Evolutionary conservation across 192 early-diverging fungal species (phyloP), one percentile per base, ranked within the genome.

Genomic region (Entophlyctis luteolus): DNA sequence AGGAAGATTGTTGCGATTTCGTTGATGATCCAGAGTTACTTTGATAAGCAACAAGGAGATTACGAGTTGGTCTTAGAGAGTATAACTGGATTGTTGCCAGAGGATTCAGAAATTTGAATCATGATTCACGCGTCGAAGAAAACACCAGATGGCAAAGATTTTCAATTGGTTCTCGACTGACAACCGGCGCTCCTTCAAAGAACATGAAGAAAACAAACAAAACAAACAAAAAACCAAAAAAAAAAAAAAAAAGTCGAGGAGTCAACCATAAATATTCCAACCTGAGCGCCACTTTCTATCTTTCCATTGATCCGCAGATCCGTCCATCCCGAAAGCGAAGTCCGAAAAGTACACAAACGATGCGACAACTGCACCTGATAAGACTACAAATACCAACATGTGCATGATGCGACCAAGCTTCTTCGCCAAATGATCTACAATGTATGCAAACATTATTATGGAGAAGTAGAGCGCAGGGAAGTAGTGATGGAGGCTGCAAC

Each of bases 401-500:
- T 56, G 62, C 74, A 83, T 84, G 31, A 77, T 29, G 45, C 54
- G 53, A 8, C 71, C 65, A 32, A 72, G 27, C 45, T 34, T 5
- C 76, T 73, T 70, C 28, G 37, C 36, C 32, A 87, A 60, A 59
- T 94, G 92, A 69, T 99, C 94, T 20, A 91, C 48, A 22, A 91
- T 31, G 67, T 85, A 90, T 3, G 85, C 86, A 14, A 88, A 77
- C 58, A 88, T 75, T 46, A 98, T 84, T 63, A 96, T 89, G 12
- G 88, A 85, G 82, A 96, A 99, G 74, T 98, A 96, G 27, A 96
- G 71, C 0, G 93, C 93, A 0, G 95, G 94, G 79, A 96, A 96
- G 72, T 98, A 98, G 75, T 98, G 96, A 71, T 99, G 96, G 34
- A 96, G 74, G 57, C n/a, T n/a, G n/a, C 8, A 42, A 42, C 8